Conservation (phyloP, 805 yeast species). For the Saccharomycopsis schoenii region DNA sequence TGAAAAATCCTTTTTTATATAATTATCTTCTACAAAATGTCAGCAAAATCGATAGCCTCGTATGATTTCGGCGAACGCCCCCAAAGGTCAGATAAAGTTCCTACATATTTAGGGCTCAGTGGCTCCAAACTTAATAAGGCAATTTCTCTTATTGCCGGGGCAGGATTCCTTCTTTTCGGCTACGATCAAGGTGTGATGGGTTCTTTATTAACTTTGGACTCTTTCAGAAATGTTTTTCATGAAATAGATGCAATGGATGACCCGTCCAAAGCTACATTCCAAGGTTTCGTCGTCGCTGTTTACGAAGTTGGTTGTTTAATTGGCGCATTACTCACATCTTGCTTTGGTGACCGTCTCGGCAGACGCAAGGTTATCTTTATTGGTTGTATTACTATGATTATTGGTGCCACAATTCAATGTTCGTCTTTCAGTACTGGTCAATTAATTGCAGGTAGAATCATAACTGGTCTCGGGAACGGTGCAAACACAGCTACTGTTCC, state of each 20-base stretch:
- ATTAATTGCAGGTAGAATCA: constrained; percentile 49
- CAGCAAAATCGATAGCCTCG: not conserved
- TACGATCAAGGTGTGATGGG: constrained; percentile 72
- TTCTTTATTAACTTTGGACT: constrained; percentile 46
- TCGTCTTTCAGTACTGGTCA: constrained; percentile 35
- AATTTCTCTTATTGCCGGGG: constrained; percentile 12
- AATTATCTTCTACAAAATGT: not conserved
- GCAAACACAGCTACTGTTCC: constrained; percentile 70
- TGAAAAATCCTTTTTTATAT: not conserved
- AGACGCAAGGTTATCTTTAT: constrained; percentile 49
- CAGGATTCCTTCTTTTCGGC: constrained; percentile 33
- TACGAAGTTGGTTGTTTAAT: constrained; percentile 62
- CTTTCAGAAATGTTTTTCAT: constrained; percentile 44
- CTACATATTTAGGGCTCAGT: constrained; percentile 7
- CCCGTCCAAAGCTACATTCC: constrained; percentile 52
- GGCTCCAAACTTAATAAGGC: constrained; percentile 10
- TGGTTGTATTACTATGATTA: constrained; percentile 44
- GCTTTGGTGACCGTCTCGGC: constrained; percentile 50
- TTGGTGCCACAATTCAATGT: constrained; percentile 49
- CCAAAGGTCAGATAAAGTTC: not conserved
- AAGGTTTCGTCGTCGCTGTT: constrained; percentile 34
- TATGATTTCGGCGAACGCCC: not conserved
- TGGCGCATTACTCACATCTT: constrained; percentile 52
- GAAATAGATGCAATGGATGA: constrained; percentile 19
- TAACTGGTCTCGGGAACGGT: constrained; percentile 71